Evolutionary conservation across 306 rosid genomes (phyloP).

Genomic region (Inga laurina): DNA sequence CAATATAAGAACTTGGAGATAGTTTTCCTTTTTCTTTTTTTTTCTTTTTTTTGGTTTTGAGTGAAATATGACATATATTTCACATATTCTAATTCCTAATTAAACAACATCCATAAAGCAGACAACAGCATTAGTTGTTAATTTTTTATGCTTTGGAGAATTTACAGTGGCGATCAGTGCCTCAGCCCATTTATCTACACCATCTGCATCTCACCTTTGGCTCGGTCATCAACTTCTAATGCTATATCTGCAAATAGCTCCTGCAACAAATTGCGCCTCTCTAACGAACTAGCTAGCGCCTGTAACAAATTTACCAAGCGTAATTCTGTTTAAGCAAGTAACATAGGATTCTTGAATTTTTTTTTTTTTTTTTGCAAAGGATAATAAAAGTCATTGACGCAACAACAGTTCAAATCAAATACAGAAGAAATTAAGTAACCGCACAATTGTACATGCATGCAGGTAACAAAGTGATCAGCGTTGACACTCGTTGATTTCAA

Average conservation of each 20-base stretch:
- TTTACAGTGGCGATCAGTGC: background rate
- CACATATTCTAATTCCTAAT: background rate
- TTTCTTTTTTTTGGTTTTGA: background rate
- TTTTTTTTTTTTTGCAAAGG: background rate
- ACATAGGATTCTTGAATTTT: background rate
- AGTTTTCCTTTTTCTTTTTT: too few species aligned
- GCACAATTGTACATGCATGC: background rate
- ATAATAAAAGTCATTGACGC: background rate
- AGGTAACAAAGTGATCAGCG: background rate
- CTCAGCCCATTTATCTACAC: background rate
- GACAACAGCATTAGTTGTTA: background rate
- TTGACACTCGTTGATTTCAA: background rate
- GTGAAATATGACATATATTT: background rate
- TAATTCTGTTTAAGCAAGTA: background rate
- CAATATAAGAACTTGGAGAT: too few species aligned
- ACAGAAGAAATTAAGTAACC: background rate
- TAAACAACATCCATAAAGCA: background rate
- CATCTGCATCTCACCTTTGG: conserved; percentile 62
- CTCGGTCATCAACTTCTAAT: conserved; percentile 90
- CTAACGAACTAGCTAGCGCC: conserved; percentile 81
- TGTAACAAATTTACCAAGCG: conserved; percentile 39
- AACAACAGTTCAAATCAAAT: background rate
- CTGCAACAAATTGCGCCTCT: conserved; percentile 87
- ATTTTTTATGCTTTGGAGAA: background rate
- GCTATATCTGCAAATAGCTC: conserved; percentile 93